Evolutionary conservation across 306 rosid genomes (phyloP), one percentile per base, ranked within the genome.

Genomic region (Cicer judaicum): DNA sequence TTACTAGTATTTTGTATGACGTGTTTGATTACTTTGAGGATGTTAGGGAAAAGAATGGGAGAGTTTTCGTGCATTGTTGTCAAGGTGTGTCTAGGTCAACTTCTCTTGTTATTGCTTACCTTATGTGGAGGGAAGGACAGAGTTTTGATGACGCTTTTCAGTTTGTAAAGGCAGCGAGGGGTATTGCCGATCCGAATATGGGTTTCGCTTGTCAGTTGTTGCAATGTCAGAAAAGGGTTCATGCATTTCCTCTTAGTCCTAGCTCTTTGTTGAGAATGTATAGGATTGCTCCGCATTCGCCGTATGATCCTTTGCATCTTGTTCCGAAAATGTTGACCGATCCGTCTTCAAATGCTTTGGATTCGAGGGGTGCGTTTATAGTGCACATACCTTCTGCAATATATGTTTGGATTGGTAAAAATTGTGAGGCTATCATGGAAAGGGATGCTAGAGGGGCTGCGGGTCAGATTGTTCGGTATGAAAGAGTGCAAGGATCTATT

Each of bases 91-190:
- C 98, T 19, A 88, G 99, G 85, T 95, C 99, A 3, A 95, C 99
- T 2, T 95, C 99, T 15, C 77, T 95, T 80, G 99, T 95, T 73
- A 95, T 95, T 84, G 99, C 99, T 2, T 95, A 95, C 70, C 91
- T 86, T 44, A 95, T 95, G 99, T 95, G 99, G 99, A 92, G 99
- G 86, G 98, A 95, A 88, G 99, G 98, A 7, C 99, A 90, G 88
- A 95, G 99, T 81, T 95, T 95, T 46, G 99, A 95, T 75, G 99
- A 95, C 83, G 99, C 99, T 44, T 92, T 95, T 84, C 99, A 90
- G 87, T 90, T 90, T 85, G 99, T 95, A 80, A 95, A 95, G 86
- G 98, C 99, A 0, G 99, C 98, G 0, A 95, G 98, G 62, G 97
- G 99, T 43, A 95, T 95, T 40, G 99, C 99, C 1, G 99, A 95